Conservation (phyloP, 495 filamentous ascomycete genomes). For the Lichenothelia convexa region DNA sequence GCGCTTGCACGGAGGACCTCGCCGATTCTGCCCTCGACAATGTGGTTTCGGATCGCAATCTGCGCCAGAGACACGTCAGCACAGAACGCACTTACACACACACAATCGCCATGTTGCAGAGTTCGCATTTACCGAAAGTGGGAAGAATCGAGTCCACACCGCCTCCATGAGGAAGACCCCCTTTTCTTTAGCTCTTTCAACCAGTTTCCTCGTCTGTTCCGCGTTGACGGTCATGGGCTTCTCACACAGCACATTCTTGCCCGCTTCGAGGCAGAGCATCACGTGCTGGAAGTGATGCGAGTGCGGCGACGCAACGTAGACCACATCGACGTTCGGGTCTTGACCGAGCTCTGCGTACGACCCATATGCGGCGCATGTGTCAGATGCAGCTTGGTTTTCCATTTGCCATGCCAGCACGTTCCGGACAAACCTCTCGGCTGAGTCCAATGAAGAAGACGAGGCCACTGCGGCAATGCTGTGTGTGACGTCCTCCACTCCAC, state of each 20-base stretch:
- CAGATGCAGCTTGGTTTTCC: neutral
- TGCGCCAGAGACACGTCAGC: no score
- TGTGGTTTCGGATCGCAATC: slow-evolving; percentile 55
- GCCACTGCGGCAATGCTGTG: slow-evolving; percentile 22
- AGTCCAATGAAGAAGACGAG: no score
- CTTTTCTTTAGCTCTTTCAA: slow-evolving; percentile 23
- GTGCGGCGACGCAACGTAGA: slow-evolving; percentile 29
- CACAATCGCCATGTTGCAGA: no score
- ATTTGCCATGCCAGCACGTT: slow-evolving; percentile 8
- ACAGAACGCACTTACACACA: no score
- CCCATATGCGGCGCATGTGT: slow-evolving; percentile 10
- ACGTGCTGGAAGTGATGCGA: slow-evolving; percentile 23
- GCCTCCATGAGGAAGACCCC: slow-evolving; percentile 27
- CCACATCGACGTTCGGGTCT: slow-evolving; percentile 24
- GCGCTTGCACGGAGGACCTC: slow-evolving; percentile 58
- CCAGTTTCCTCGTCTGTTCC: slow-evolving; percentile 20
- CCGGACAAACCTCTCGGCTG: slow-evolving; percentile 15
- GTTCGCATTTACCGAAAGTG: no score
- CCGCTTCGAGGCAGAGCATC: slow-evolving; percentile 26
- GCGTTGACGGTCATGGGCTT: slow-evolving; percentile 26
- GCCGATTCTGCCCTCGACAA: slow-evolving; percentile 51
- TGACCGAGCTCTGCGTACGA: slow-evolving; percentile 19
- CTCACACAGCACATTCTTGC: slow-evolving; percentile 27
- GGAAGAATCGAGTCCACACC: slow-evolving; percentile 15
- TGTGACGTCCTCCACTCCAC: slow-evolving; percentile 17